Base-by-base conservation (phyloP, 1,284 basidiomycete genomes). In the Macrocystidia cucumis region DNA sequence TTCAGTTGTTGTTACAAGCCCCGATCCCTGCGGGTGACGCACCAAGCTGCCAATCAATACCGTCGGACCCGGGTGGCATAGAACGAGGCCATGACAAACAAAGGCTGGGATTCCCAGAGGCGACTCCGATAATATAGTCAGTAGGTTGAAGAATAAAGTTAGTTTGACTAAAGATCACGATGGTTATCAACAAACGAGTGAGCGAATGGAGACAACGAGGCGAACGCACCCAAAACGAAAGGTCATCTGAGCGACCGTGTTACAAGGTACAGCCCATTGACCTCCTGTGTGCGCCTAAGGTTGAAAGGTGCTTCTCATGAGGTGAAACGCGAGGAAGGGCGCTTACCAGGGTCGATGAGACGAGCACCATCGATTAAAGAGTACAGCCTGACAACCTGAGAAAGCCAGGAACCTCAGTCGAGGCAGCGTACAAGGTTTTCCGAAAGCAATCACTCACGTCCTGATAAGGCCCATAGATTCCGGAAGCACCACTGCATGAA, bases 1-100 rank as follows among this genome's bases (percentile, higher is more conserved):
- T n/a, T n/a, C n/a, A n/a, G n/a, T n/a, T n/a, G n/a, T 31, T 34
- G n/a, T 35, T 19, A n/a, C 20, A 6, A 32, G 17, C 4, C 21
- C 7, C 30, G 26, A 33, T 27, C 8, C 20, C 16, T 21, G n/a
- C 13, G 26, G 13, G n/a, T 16, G 32, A 35, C 48, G 13, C 49
- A 74, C 80, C 80, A 38, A 92, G 63, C 54, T 90, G 83, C 90
- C 90, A 93, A 53, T 90, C 88, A 28, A 92, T 72, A 2, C 87
- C 89, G 54, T 89, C 82, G 8, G 78, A 54, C 34, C 68, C 78
- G 0, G 82, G 79, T 3, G 74, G 63, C 9, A 60, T 56, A 1
- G 84, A 88, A 37, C 68, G 65, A 0, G 89, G 89, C 90, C 90
- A 93, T 9, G 87, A 70, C 20, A 91, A 59, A 55, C 90, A 93